Evolutionary conservation across 2,329 filamentous ascomycete genomes (phyloP).

Genomic region (Corinectria fuckeliana): DNA sequence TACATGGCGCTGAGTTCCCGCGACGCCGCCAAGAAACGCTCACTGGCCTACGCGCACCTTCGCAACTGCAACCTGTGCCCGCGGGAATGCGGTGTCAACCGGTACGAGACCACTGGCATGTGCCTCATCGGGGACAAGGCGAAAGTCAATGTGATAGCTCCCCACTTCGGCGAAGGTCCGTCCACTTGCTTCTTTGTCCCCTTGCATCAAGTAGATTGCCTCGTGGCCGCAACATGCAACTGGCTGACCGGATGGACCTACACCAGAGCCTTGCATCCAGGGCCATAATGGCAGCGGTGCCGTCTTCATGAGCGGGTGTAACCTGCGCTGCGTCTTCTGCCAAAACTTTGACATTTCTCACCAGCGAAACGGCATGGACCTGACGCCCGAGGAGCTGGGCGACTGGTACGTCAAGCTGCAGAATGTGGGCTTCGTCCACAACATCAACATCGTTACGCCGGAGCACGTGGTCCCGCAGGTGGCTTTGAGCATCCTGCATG

Average conservation of each 20-base stretch:
- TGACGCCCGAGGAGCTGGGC: slow-evolving; percentile 78
- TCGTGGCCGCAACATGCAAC: background rate
- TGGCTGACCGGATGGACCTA: background rate
- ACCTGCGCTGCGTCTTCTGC: slow-evolving; percentile 77
- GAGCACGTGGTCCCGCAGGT: slow-evolving; percentile 89
- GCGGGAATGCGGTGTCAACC: slow-evolving; percentile 77
- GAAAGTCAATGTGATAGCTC: slow-evolving; percentile 84
- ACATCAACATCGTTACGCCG: slow-evolving; percentile 87
- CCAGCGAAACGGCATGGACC: slow-evolving; percentile 78
- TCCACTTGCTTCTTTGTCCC: slow-evolving; percentile 24
- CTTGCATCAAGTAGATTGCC: background rate
- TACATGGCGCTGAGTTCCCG: slow-evolving; percentile 72
- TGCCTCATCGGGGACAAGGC: slow-evolving; percentile 79
- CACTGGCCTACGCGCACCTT: slow-evolving; percentile 75
- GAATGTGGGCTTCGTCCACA: slow-evolving; percentile 80
- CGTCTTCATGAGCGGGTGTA: slow-evolving; percentile 82
- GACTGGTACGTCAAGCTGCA: slow-evolving; percentile 87
- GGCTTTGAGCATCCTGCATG: slow-evolving; percentile 75
- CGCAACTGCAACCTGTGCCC: slow-evolving; percentile 83
- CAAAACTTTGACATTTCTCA: slow-evolving; percentile 88
- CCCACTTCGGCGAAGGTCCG: slow-evolving; percentile 79
- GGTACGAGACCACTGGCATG: slow-evolving; percentile 78
- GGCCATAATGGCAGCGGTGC: slow-evolving; percentile 80
- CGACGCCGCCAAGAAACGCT: slow-evolving; percentile 76
- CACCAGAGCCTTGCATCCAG: slow-evolving; percentile 78